Evolutionary conservation across 2,329 filamentous ascomycete species (phyloP).

Genomic region (Xylaria sp.): DNA sequence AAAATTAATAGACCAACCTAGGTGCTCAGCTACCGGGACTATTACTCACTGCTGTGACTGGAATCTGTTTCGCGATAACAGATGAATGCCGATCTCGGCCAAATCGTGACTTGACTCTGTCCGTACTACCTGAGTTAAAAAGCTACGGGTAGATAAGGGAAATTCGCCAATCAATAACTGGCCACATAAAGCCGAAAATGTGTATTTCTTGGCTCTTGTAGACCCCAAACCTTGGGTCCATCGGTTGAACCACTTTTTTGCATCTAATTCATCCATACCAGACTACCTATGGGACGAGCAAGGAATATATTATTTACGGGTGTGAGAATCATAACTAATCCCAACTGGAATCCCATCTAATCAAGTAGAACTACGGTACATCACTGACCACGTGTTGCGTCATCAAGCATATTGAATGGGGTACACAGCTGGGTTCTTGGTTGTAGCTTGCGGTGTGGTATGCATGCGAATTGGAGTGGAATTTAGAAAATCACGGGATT

Average conservation of each 20-base stretch:
- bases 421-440: neutral
- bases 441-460: neutral
- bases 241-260: neutral
- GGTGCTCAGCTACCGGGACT: neutral
- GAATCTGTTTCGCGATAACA: conserved; percentile 32
- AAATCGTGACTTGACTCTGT: conserved; percentile 27
- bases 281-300: neutral
- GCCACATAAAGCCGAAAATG: neutral
- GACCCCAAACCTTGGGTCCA: neutral
- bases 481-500: neutral
- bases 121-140: conserved; percentile 6
- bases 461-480: neutral
- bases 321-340: neutral
- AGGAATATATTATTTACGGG: neutral
- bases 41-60: conserved; percentile 30
- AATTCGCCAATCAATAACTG: conserved; percentile 15
- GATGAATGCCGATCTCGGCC: conserved; percentile 38
- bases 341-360: neutral
- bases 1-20: conserved; percentile 14
- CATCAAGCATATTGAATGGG: neutral
- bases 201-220: too few relatives aligned
- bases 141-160: conserved; percentile 19
- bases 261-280: neutral
- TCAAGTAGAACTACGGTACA: neutral
- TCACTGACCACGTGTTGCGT: neutral